Percentiles rank a stretch among this genome's conserved stretches.
phyloP scores from a whole-genome alignment of 73 alveolate genomes.

The Urostyla sp. region DNA sequence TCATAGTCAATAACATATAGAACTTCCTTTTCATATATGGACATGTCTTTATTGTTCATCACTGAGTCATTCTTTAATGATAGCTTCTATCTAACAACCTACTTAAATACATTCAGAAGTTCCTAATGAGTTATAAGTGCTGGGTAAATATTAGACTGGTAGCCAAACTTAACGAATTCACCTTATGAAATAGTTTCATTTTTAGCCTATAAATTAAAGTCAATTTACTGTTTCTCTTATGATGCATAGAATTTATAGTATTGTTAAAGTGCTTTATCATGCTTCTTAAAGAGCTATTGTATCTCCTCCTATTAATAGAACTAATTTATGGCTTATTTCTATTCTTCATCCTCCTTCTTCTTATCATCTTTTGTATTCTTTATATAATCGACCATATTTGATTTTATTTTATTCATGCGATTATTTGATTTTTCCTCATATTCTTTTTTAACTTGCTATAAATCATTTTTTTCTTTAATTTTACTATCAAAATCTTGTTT shows the following conservation, averaged over 20 bases:
- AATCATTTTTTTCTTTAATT: conserved; percentile 21
- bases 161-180: conserved; percentile 60
- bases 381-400: conserved; percentile 27
- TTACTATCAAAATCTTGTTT: conserved; percentile 35
- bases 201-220: conserved; percentile 32
- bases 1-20: conserved; percentile 64
- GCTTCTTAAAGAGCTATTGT: conserved; percentile 7
- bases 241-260: conserved; percentile 45
- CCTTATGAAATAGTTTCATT: conserved; percentile 30
- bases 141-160: conserved; percentile 48
- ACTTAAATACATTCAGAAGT: conserved; percentile 33
- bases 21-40: conserved; percentile 48
- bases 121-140: conserved; percentile 47
- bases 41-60: background rate
- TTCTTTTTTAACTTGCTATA: conserved; percentile 25
- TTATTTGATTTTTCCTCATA: conserved; percentile 7
- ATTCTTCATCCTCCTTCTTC: conserved; percentile 29
- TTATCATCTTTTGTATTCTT: conserved; percentile 29
- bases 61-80: conserved; percentile 35
- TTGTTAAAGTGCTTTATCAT: conserved; percentile 13
- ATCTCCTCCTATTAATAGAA: background rate
- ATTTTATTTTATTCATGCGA: conserved; percentile 27
- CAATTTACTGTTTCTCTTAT: conserved; percentile 47
- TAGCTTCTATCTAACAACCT: conserved; percentile 50
- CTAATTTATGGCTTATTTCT: conserved; percentile 18